Conservation (phyloP, 176 grass and related monocot genomes). For the Eragrostis nindensis region DNA sequence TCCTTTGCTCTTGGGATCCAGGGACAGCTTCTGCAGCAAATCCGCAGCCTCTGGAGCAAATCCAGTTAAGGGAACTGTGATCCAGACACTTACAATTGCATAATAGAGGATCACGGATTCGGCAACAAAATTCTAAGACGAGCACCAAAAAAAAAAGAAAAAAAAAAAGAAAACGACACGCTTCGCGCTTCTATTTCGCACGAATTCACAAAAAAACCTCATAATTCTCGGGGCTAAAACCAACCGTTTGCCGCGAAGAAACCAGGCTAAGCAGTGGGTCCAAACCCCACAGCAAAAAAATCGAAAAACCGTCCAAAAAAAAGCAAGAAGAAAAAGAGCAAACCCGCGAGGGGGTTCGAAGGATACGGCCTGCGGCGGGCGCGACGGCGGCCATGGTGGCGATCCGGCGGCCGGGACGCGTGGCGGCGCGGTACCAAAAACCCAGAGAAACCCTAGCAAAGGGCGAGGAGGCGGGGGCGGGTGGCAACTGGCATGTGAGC, state of each 20-base stretch:
- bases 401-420: conserved; percentile 15
- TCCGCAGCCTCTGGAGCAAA: conserved; percentile 50
- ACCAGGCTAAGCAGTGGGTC: neutral
- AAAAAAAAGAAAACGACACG: neutral
- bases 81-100: neutral
- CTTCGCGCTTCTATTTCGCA: neutral
- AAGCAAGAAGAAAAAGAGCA: neutral
- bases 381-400: conserved; percentile 57
- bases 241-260: neutral
- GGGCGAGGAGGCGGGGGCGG: neutral
- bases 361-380: conserved; percentile 71
- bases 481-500: neutral
- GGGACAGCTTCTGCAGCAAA: conserved; percentile 64
- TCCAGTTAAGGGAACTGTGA: conserved; percentile 49
- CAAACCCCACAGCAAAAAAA: neutral
- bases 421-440: conserved; percentile 40
- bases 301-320: neutral
- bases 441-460: conserved; percentile 53
- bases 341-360: neutral
- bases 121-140: neutral
- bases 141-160: neutral
- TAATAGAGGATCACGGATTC: neutral
- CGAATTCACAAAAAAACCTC: neutral
- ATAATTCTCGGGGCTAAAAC: neutral
- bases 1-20: conserved; percentile 50